Evolutionary conservation across 2,329 filamentous ascomycete genomes (phyloP).

Genomic region (Trichoderma asperellum): DNA sequence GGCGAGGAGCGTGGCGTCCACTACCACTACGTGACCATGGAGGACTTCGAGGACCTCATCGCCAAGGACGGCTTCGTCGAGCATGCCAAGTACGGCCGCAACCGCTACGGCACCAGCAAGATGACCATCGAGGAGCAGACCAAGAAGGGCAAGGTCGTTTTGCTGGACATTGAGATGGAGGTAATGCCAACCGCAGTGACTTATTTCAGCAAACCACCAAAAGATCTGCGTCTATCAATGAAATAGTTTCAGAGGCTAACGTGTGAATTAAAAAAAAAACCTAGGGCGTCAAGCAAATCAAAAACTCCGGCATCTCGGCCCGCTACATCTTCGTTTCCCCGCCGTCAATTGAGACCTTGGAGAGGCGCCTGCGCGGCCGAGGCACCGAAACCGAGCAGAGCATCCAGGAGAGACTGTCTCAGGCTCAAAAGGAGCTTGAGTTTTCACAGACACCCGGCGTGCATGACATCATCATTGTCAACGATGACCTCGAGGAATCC

Average conservation of each 20-base stretch:
- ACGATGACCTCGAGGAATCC: conserved; percentile 53
- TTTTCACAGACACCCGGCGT: conserved; percentile 68
- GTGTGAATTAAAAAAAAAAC: not conserved
- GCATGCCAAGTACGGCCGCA: conserved; percentile 81
- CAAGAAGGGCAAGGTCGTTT: conserved; percentile 71
- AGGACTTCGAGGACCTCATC: conserved; percentile 70
- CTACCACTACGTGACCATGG: conserved; percentile 76
- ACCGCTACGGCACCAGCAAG: conserved; percentile 85
- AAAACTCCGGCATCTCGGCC: conserved; percentile 71
- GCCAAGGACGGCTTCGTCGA: conserved; percentile 78
- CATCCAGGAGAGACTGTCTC: conserved; percentile 68
- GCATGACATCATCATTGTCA: conserved; percentile 46
- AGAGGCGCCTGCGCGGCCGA: conserved; percentile 72
- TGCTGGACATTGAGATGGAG: conserved; percentile 98
- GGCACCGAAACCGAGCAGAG: conserved; percentile 78
- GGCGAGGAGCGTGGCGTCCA: conserved; percentile 77
- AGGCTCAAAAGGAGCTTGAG: conserved; percentile 75
- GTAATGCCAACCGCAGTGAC: conserved; percentile 46
- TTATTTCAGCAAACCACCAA: not conserved
- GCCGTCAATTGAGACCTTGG: conserved; percentile 73
- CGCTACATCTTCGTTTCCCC: conserved; percentile 86
- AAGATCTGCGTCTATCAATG: not conserved
- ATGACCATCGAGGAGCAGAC: conserved; percentile 76
- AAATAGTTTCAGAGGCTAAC: not conserved
- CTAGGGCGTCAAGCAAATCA: conserved; percentile 86